Evolutionary conservation across 1,139 yeast genomes (phyloP).

Genomic region (Geotrichum carabidarum): DNA sequence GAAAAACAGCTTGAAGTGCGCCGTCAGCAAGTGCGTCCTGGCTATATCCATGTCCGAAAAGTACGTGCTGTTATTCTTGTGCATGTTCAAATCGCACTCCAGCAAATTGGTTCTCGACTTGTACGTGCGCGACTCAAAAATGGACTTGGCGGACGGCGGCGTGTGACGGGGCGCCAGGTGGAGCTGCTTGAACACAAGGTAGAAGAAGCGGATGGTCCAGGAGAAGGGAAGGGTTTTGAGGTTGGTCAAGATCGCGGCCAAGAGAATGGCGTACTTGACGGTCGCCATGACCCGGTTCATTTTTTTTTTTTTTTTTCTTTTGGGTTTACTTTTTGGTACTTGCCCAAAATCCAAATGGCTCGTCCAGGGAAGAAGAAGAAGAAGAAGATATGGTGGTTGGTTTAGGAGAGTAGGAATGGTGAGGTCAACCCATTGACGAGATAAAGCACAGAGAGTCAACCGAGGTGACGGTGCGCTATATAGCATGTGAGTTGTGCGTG

Average conservation of each 20-base stretch:
- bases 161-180: constrained; percentile 28
- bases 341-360: too few species aligned
- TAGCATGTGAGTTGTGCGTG: too few species aligned
- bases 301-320: too few species aligned
- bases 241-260: constrained; percentile 27
- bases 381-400: too few species aligned
- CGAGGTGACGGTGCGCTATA: too few species aligned
- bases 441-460: too few species aligned
- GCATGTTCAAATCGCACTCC: constrained; percentile 81
- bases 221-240: constrained; percentile 64
- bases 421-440: too few species aligned
- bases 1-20: constrained; percentile 42
- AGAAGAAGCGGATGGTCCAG: constrained; percentile 60
- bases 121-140: neutral
- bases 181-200: constrained; percentile 42
- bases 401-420: too few species aligned
- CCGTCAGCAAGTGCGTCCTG: constrained; percentile 57
- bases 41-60: constrained; percentile 79
- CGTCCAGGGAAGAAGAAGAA: too few species aligned
- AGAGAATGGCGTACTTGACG: neutral
- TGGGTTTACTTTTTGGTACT: too few species aligned
- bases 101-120: neutral
- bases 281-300: too few species aligned
- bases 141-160: neutral
- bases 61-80: constrained; percentile 83